Evolutionary conservation across 495 filamentous ascomycete genomes (phyloP).

Genomic region (Tricharina praecox): DNA sequence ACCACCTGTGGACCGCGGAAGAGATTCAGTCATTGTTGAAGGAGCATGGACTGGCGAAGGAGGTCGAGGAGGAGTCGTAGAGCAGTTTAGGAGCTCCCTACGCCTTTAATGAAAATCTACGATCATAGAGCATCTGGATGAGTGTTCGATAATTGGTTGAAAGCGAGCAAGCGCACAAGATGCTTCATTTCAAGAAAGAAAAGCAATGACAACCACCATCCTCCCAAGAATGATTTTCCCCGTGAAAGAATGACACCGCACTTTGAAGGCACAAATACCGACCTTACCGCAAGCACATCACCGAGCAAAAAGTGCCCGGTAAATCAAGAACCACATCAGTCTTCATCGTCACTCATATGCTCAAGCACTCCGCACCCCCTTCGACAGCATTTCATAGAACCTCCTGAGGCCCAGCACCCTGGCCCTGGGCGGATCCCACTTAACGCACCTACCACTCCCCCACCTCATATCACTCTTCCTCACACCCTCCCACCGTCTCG

Average conservation of each 20-base stretch:
- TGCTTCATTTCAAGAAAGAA: not conserved
- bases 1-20: constrained; percentile 91
- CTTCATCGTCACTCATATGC: too few species aligned
- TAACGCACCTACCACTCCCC: constrained; percentile 12
- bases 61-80: constrained; percentile 48
- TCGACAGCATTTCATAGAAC: constrained; percentile 15
- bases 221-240: too few species aligned
- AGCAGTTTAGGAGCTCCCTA: not conserved
- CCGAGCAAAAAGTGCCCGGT: too few species aligned
- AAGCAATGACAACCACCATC: not conserved
- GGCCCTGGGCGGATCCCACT: constrained; percentile 12
- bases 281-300: too few species aligned
- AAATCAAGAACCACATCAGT: too few species aligned
- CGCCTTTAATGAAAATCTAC: not conserved
- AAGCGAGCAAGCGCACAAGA: not conserved
- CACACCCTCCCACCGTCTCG: constrained; percentile 8
- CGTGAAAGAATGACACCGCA: too few species aligned
- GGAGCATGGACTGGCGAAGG: constrained; percentile 88
- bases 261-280: too few species aligned
- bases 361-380: not conserved
- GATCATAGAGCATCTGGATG: constrained; percentile 1
- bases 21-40: constrained; percentile 88
- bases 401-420: constrained; percentile 12
- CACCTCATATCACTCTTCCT: constrained; percentile 7
- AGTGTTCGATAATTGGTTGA: too few species aligned